Conservation (phyloP, 805 yeast species). For the Yamadazyma tumulicola region DNA sequence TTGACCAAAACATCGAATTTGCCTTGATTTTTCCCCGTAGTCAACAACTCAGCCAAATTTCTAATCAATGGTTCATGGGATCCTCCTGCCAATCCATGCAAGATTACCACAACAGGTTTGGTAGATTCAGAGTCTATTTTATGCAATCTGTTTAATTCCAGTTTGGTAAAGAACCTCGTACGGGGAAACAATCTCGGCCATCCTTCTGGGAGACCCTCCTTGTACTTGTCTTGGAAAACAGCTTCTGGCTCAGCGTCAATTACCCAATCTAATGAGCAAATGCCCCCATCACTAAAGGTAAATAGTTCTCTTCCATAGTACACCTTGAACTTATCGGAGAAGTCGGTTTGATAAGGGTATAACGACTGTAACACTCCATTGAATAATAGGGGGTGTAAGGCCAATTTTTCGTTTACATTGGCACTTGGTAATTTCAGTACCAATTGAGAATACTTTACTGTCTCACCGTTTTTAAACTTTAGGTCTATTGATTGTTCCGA, state of each 20-base stretch:
- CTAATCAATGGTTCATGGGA: slow-evolving; percentile 78
- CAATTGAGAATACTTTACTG: not conserved
- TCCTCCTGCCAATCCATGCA: slow-evolving; percentile 84
- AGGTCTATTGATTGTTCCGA: slow-evolving; percentile 11
- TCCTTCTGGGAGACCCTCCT: slow-evolving; percentile 30
- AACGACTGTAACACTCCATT: slow-evolving; percentile 79
- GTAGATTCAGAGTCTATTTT: slow-evolving; percentile 17
- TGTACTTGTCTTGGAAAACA: slow-evolving; percentile 21
- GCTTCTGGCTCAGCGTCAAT: slow-evolving; percentile 30
- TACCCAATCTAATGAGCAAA: slow-evolving; percentile 72
- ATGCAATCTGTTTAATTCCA: slow-evolving; percentile 37
- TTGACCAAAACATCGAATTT: slow-evolving; percentile 66
- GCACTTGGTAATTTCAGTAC: slow-evolving; percentile 1
- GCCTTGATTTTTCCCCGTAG: slow-evolving; percentile 20
- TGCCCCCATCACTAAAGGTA: slow-evolving; percentile 61
- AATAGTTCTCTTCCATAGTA: slow-evolving; percentile 73
- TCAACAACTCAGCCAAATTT: slow-evolving; percentile 45
- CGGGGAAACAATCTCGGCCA: slow-evolving; percentile 44
- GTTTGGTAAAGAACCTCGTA: slow-evolving; percentile 49
- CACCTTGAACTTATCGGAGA: slow-evolving; percentile 49
- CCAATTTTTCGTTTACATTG: slow-evolving; percentile 32
- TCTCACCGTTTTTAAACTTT: slow-evolving; percentile 1
- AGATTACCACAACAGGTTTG: slow-evolving; percentile 58
- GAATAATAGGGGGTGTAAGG: slow-evolving; percentile 60
- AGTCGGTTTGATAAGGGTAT: slow-evolving; percentile 55